A percentile compares a stretch with the other conserved stretches of the same genome.
phyloP scores from a whole-genome alignment of 129 eudicot species.

The Tanacetum coccineum region DNA sequence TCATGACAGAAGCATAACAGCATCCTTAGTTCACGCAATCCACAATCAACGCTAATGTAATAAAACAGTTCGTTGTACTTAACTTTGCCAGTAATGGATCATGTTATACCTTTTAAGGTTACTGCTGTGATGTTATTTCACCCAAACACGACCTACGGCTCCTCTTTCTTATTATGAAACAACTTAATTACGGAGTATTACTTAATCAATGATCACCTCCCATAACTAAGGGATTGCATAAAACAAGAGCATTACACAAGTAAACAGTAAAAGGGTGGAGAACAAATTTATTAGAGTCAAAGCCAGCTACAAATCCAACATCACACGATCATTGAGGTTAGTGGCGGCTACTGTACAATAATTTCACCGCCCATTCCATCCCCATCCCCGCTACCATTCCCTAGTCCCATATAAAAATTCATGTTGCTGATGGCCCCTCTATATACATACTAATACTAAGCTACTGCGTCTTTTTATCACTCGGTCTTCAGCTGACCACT shows the following conservation, averaged over 20 bases:
- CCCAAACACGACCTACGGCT: too few species aligned
- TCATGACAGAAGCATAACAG: too few species aligned
- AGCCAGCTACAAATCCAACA: constrained; percentile 26
- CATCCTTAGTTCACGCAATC: too few species aligned
- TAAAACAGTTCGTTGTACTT: too few species aligned
- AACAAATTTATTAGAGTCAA: constrained; percentile 21
- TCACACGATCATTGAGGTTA: constrained; percentile 19
- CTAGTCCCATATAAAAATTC: constrained; percentile 16
- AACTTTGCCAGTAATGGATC: too few species aligned
- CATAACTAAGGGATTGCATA: background rate
- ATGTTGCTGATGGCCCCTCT: constrained; percentile 19
- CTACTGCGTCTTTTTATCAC: constrained; percentile 34
- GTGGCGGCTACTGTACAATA: constrained; percentile 63
- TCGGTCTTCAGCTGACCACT: constrained; percentile 45
- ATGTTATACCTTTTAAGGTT: too few species aligned
- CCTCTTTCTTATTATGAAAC: background rate
- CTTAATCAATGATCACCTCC: too few species aligned
- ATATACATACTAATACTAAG: constrained; percentile 14
- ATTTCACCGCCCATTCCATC: constrained; percentile 64
- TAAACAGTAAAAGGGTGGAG: background rate
- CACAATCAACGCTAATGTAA: too few species aligned
- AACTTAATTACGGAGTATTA: background rate
- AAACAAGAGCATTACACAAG: constrained; percentile 18
- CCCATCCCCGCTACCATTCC: constrained; percentile 25
- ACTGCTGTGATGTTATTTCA: too few species aligned